Evolutionary conservation across 805 yeast genomes (phyloP).

Genomic region (Clavispora carvajalis): DNA sequence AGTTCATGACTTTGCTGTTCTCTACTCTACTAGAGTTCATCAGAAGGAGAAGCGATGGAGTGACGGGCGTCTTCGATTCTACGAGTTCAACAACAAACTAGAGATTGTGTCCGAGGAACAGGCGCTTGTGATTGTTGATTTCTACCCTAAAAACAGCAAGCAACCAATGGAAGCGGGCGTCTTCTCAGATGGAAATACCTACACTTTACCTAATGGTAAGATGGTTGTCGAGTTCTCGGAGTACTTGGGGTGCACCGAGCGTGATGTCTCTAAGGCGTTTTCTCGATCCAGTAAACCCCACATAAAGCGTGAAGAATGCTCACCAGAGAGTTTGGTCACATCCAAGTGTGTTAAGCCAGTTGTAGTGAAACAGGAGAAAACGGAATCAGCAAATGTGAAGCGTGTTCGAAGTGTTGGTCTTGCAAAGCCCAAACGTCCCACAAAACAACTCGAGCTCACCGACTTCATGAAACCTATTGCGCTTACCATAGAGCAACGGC

Average conservation of each 20-base stretch:
- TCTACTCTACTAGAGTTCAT: constrained; percentile 40
- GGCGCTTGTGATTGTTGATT: constrained; percentile 30
- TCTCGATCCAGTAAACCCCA: constrained; percentile 1
- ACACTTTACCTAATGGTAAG: constrained; percentile 22
- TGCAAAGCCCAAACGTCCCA: neutral
- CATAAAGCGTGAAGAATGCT: neutral
- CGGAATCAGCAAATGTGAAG: neutral
- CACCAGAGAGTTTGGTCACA: neutral
- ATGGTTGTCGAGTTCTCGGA: constrained; percentile 28
- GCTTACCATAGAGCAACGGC: constrained; percentile 1
- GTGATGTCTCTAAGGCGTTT: constrained; percentile 30
- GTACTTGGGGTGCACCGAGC: constrained; percentile 25
- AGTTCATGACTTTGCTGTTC: constrained; percentile 42
- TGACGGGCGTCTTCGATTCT: constrained; percentile 44
- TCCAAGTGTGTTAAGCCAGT: too few species aligned
- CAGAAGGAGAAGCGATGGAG: constrained; percentile 49
- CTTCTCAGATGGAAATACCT: constrained; percentile 19
- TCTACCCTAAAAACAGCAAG: constrained; percentile 19
- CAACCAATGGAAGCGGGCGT: constrained; percentile 15
- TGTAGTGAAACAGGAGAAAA: too few species aligned
- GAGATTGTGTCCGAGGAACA: constrained; percentile 36
- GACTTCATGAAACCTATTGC: neutral
- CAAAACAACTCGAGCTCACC: constrained; percentile 1
- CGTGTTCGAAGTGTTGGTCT: neutral
- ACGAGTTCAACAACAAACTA: constrained; percentile 44